A percentile compares a stretch with the other conserved stretches of the same genome.
These are phyloP conservation scores for Gracilaria vermiculophylla DNA, from an alignment of 23 red algal genomes.

Conservation along the genomic window DNA sequence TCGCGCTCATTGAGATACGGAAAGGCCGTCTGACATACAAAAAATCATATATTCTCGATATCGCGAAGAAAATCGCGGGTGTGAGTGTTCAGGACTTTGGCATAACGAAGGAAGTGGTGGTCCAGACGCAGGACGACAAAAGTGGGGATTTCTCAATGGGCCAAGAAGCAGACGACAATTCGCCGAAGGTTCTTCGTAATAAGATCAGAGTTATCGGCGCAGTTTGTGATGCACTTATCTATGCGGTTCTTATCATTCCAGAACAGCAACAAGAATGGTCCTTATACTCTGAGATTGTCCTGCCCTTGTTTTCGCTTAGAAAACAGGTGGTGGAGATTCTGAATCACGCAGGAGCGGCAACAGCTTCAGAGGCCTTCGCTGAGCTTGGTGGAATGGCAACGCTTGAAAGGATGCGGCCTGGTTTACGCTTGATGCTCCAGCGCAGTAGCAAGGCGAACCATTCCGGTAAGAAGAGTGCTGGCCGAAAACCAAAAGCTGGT, in stretches of 20 bases:
- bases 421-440: constrained; percentile 44
- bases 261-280: constrained; percentile 29
- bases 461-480: constrained; percentile 8
- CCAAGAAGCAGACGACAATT: constrained; percentile 8
- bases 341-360: constrained; percentile 16
- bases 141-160: not conserved
- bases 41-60: constrained; percentile 55
- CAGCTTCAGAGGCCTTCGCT: constrained; percentile 42
- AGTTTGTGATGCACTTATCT: constrained; percentile 56
- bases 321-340: constrained; percentile 31
- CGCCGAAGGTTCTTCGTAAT: constrained; percentile 8
- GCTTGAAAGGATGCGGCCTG: constrained; percentile 34
- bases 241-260: constrained; percentile 45
- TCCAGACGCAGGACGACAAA: not conserved
- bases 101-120: constrained; percentile 46
- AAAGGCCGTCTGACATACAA: not conserved
- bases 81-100: constrained; percentile 55
- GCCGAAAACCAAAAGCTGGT: constrained; percentile 14
- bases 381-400: constrained; percentile 37
- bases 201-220: constrained; percentile 46
- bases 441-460: constrained; percentile 24
- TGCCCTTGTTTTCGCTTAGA: constrained; percentile 23
- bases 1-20: constrained; percentile 22
- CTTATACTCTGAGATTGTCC: not conserved
- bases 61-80: constrained; percentile 39